A percentile compares a stretch with the other conserved stretches of the same genome.
phyloP scores from a whole-genome alignment of 2,329 filamentous ascomycete species.

The Talaromyces sp. region DNA sequence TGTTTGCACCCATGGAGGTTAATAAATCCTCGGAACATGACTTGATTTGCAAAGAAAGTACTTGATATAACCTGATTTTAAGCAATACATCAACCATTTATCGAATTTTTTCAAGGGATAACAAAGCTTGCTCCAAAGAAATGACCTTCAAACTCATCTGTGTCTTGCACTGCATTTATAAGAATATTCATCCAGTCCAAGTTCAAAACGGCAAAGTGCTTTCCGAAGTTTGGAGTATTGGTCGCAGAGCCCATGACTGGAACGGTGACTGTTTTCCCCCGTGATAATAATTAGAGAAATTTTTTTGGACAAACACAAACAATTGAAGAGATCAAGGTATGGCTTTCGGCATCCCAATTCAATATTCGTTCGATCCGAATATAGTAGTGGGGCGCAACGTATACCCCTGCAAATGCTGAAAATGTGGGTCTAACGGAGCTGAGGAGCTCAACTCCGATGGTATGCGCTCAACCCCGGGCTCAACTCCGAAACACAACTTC shows the following conservation, averaged over 20 bases:
- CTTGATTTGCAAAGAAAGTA: background rate
- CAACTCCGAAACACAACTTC: background rate
- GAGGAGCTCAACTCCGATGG: background rate
- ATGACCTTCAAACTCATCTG: conserved; percentile 28
- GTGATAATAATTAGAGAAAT: too few relatives aligned
- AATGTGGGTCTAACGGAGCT: background rate
- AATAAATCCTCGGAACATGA: background rate
- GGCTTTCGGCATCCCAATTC: too few relatives aligned
- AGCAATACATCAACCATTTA: background rate
- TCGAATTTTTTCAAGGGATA: background rate
- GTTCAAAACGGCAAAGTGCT: conserved; percentile 17
- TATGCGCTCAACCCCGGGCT: conserved; percentile 1
- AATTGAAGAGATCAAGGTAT: too few relatives aligned
- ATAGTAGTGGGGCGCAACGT: too few relatives aligned
- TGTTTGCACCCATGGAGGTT: conserved; percentile 47
- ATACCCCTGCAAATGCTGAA: background rate
- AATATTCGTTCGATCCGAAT: too few relatives aligned
- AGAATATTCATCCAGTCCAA: conserved; percentile 37
- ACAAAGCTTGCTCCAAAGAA: conserved; percentile 19
- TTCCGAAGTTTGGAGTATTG: background rate
- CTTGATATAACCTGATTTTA: background rate
- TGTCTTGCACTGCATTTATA: conserved; percentile 36
- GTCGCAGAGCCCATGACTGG: background rate
- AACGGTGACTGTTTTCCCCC: too few relatives aligned
- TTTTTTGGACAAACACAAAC: too few relatives aligned